phyloP scores from a whole-genome alignment of 352 stramenopile species.

The Phytophthora meadii region DNA sequence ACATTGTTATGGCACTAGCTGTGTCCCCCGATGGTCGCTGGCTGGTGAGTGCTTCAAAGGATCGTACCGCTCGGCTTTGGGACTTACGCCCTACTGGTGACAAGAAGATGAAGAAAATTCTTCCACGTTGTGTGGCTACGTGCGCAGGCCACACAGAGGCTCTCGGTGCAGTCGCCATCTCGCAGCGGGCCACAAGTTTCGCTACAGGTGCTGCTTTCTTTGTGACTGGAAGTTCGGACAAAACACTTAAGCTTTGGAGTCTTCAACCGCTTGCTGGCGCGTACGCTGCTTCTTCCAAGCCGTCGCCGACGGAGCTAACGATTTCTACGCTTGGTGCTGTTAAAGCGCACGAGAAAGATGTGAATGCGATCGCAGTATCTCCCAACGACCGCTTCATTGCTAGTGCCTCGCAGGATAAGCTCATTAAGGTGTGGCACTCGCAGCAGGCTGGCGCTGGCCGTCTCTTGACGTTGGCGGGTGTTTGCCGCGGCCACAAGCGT shows the following conservation, averaged over 20 bases:
- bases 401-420: constrained; percentile 98
- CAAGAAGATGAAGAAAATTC: constrained; percentile 39
- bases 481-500: constrained; percentile 96
- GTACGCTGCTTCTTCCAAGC: constrained; percentile 55
- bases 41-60: constrained; percentile 95
- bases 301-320: constrained; percentile 42
- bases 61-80: constrained; percentile 94
- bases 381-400: constrained; percentile 98
- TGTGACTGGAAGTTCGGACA: constrained; percentile 96
- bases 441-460: constrained; percentile 56
- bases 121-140: constrained; percentile 84
- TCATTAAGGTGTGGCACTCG: constrained; percentile 96
- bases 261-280: constrained; percentile 71
- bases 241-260: constrained; percentile 98
- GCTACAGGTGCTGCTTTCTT: constrained; percentile 91
- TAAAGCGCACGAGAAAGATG: constrained; percentile 96
- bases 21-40: constrained; percentile 87
- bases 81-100: constrained; percentile 57
- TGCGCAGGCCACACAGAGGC: constrained; percentile 95
- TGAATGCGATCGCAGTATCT: constrained; percentile 95
- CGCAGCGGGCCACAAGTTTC: constrained; percentile 83
- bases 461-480: constrained; percentile 90
- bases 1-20: constrained; percentile 97
- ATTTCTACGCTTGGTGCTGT: constrained; percentile 70
- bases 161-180: constrained; percentile 93